Base-by-base conservation (phyloP, 352 stramenopile species). In the Globisporangium irregulare region DNA sequence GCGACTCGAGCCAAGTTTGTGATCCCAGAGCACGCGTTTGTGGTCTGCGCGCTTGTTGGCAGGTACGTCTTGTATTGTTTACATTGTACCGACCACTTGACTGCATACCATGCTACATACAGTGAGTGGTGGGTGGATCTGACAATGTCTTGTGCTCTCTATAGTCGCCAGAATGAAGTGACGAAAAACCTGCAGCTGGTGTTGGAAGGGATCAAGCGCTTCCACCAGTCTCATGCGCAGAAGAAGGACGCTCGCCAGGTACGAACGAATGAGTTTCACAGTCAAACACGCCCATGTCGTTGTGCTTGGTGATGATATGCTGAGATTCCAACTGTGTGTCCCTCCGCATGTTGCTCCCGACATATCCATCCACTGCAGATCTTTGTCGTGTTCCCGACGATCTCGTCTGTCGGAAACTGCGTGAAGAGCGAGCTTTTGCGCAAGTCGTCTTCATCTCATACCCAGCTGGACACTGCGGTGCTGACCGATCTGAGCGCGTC, bases 81-180 rank as follows among this genome's bases (percentile, higher is more conserved):
- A 1, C 5, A n/a, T 50, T 50, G 15, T 9, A 50, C 3, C 5
- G 15, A n/a, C 15, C 41, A 50, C n/a, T 50, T 4, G 18, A 50
- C 18, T 20, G 41, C 41, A 22, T n/a, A 5, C 20, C 2, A 6
- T 50, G 15, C 18, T 20, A 22, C 29, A 32, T 32, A 32, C 15
- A n/a, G 15, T n/a, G 41, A n/a, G 18, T 22, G 27, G 22, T 18
- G 2, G 2, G 20, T 57, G 10, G 18, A 24, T 9, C 22, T 34
- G 20, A n/a, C n/a, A 48, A 54, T 56, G 53, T 66, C 18, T 41
- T 63, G 32, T 20, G 8, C 3, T 34, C 25, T 22, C 0, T 73
- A 14, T 46, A 93, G 85, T 55, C 85, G 85, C 14, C 66, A 69
- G 27, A 87, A 87, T 41, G 85, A 93, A 77, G 85, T 93, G 20